These are phyloP conservation scores for Rusavskia elegans DNA, from an alignment of 495 filamentous ascomycete genomes.

Conservation along the genomic window DNA sequence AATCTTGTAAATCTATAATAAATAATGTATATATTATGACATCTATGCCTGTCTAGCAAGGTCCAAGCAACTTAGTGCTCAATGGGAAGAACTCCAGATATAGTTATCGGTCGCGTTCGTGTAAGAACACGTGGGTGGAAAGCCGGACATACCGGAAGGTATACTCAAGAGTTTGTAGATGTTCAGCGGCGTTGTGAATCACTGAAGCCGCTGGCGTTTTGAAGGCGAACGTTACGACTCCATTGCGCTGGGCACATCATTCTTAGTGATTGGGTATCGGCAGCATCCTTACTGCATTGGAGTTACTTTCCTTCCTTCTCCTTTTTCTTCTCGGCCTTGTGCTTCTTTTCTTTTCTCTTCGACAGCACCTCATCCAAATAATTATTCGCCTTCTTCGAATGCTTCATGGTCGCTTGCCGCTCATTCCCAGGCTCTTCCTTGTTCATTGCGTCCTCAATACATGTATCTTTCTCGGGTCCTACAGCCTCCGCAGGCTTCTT, in stretches of 20 bases:
- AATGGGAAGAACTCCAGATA: too few relatives aligned
- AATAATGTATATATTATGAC: background rate
- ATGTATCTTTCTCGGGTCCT: constrained; percentile 1
- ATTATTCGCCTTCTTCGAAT: constrained; percentile 11
- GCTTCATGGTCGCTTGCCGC: constrained; percentile 1
- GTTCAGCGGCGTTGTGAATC: too few relatives aligned
- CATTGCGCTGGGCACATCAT: too few relatives aligned
- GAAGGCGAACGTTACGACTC: too few relatives aligned
- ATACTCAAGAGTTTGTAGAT: too few relatives aligned
- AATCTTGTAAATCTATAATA: background rate
- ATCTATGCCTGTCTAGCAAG: background rate
- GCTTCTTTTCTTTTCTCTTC: constrained; percentile 30
- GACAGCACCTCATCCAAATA: constrained; percentile 36
- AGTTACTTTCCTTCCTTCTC: constrained; percentile 15
- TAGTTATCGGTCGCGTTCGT: too few relatives aligned
- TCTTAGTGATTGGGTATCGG: too few relatives aligned
- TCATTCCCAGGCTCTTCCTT: background rate
- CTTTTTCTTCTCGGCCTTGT: constrained; percentile 35
- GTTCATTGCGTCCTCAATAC: background rate
- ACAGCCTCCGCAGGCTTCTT: constrained; percentile 8
- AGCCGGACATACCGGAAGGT: too few relatives aligned
- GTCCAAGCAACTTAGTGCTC: too few relatives aligned
- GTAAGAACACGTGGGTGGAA: too few relatives aligned
- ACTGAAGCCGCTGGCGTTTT: too few relatives aligned
- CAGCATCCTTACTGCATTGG: too few relatives aligned